These are phyloP conservation scores for Penicillium decumbens DNA, from an alignment of 2,329 filamentous ascomycete genomes.

Conservation along the genomic window DNA sequence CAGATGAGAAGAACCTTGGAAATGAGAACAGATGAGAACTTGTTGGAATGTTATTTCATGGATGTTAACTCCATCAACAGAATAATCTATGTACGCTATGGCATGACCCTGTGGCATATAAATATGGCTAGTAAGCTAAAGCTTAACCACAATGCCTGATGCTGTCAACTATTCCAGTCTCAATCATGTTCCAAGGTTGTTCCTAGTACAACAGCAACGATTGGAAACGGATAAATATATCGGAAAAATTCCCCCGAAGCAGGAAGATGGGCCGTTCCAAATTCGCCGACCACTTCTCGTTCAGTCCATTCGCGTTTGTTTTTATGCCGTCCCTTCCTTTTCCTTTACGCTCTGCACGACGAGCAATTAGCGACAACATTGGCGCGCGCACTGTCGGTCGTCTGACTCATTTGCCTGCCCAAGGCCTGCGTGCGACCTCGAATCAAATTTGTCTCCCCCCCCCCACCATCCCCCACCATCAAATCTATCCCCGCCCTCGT, in stretches of 20 bases:
- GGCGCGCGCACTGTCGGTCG: slow-evolving; percentile 11
- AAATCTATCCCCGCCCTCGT: slow-evolving; percentile 25
- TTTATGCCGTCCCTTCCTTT: slow-evolving; percentile 31
- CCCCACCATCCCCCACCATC: slow-evolving; percentile 29
- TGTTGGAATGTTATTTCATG: too few relatives aligned
- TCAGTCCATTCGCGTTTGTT: slow-evolving; percentile 14
- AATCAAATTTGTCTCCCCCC: slow-evolving; percentile 27
- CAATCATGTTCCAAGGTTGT: not conserved
- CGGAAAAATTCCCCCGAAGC: slow-evolving; percentile 15
- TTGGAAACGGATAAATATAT: slow-evolving; percentile 15
- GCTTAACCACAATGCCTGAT: too few relatives aligned
- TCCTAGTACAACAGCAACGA: too few relatives aligned
- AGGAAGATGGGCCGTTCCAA: slow-evolving; percentile 15
- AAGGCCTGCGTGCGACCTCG: slow-evolving; percentile 20
- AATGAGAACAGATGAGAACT: too few relatives aligned
- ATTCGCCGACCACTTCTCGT: slow-evolving; percentile 8
- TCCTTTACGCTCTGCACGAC: slow-evolving; percentile 27
- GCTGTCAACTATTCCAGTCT: not conserved
- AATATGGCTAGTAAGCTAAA: too few relatives aligned
- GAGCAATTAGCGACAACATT: slow-evolving; percentile 26
- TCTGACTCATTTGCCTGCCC: slow-evolving; percentile 19
- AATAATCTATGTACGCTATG: too few relatives aligned
- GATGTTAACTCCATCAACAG: too few relatives aligned
- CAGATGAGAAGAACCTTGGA: too few relatives aligned
- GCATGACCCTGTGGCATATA: too few relatives aligned